A percentile compares a stretch with the other conserved stretches of the same genome.
Evolutionary conservation across 345 rosid species (phyloP).

Genomic region (Populus euphratica): DNA sequence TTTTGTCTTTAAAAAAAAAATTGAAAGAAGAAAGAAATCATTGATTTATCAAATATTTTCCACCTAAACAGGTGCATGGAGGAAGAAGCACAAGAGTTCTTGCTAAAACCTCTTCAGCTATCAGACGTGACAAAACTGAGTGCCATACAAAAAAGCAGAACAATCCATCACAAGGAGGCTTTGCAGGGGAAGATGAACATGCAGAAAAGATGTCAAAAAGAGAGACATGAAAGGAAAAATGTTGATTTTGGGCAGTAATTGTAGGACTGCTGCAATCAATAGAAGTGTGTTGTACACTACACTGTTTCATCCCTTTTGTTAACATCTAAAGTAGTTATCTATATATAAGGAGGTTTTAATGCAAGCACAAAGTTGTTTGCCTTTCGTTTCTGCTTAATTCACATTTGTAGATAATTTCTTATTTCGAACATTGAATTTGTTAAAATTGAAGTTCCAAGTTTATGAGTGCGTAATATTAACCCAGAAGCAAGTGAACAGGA

Average conservation of each 20-base stretch:
- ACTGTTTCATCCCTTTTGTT: not conserved
- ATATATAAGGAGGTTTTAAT: not conserved
- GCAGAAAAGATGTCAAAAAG: not conserved
- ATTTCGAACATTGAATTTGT: not conserved
- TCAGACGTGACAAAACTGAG: conserved; percentile 17
- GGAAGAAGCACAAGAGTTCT: conserved; percentile 21
- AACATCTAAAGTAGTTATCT: not conserved
- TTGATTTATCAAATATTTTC: not conserved
- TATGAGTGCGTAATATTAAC: not conserved
- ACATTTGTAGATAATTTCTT: not conserved
- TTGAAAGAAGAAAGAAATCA: too few relatives aligned
- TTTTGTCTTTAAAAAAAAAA: not conserved
- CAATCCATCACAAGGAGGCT: not conserved
- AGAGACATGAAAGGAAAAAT: not conserved
- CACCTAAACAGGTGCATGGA: conserved; percentile 21
- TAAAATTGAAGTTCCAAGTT: not conserved
- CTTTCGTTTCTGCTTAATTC: not conserved
- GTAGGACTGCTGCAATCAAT: not conserved
- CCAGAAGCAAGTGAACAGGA: not conserved
- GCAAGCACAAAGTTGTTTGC: not conserved
- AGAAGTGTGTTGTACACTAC: not conserved
- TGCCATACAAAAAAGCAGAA: not conserved
- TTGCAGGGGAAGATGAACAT: not conserved
- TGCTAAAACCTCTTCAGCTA: conserved; percentile 13
- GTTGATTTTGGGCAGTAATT: not conserved